phyloP scores from a whole-genome alignment of 2,329 filamentous ascomycete species.

The Trichoderma atrobrunneum region DNA sequence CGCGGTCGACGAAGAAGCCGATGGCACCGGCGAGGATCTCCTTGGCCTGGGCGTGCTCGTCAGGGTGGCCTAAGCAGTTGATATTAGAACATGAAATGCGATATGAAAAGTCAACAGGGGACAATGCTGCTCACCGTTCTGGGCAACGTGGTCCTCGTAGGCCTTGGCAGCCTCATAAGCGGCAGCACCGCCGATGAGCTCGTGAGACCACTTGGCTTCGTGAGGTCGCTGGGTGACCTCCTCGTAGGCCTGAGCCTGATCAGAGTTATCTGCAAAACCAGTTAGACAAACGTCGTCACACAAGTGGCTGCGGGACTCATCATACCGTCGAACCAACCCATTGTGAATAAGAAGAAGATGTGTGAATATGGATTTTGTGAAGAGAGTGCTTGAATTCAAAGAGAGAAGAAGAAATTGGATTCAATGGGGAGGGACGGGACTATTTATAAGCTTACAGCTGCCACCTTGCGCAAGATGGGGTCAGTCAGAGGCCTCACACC shows the following conservation, averaged over 20 bases:
- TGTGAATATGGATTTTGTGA: not conserved
- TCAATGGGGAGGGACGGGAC: not conserved
- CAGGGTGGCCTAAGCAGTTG: constrained; percentile 26
- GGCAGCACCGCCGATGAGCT: constrained; percentile 32
- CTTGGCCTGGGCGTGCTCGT: constrained; percentile 30
- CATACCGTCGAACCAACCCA: constrained; percentile 27
- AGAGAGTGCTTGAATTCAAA: constrained; percentile 1
- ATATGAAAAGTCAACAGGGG: not conserved
- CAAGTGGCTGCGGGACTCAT: not conserved
- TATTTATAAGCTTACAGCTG: constrained; percentile 19
- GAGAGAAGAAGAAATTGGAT: not conserved
- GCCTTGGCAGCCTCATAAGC: constrained; percentile 33
- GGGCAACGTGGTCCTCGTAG: constrained; percentile 30
- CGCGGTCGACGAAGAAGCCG: constrained; percentile 33
- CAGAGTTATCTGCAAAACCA: constrained; percentile 23
- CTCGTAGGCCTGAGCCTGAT: constrained; percentile 28
- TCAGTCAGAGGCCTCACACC: not conserved
- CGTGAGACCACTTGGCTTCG: constrained; percentile 32
- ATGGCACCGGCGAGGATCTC: constrained; percentile 30
- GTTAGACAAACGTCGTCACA: not conserved
- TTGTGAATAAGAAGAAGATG: constrained; percentile 19
- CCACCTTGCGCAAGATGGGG: not conserved
- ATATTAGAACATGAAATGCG: not conserved
- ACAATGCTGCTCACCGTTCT: constrained; percentile 23
- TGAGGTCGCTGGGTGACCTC: constrained; percentile 27